Conservation (phyloP, 2,329 filamentous ascomycete genomes). For the Beauveria bassiana region DNA sequence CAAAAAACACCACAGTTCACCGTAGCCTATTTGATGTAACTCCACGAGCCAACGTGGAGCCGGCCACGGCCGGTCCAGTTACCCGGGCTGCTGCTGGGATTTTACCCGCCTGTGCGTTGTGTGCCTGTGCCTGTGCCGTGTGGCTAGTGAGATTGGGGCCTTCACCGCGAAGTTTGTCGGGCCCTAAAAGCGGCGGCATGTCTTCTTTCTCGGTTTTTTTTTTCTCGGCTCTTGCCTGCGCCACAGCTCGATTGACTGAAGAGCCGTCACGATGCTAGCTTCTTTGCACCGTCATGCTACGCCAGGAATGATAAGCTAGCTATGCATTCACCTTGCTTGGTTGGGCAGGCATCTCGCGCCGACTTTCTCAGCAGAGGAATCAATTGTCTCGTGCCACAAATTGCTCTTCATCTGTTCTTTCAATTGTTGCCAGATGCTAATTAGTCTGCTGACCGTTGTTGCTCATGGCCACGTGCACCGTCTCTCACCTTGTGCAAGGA, state of each 20-base stretch:
- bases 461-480: not conserved
- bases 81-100: not conserved
- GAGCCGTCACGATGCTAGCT: not conserved
- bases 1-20: not conserved
- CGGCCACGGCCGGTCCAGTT: not conserved
- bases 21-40: not conserved
- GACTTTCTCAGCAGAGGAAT: not conserved
- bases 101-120: too few relatives aligned
- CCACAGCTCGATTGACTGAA: not conserved
- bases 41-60: not conserved
- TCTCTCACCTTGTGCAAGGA: not conserved
- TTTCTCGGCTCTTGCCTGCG: not conserved
- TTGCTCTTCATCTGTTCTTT: too few relatives aligned
- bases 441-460: not conserved
- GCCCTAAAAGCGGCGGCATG: slow-evolving; percentile 1
- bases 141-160: not conserved
- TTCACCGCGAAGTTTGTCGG: not conserved
- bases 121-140: not conserved
- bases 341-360: not conserved
- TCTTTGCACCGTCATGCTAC: not conserved
- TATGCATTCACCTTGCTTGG: too few relatives aligned
- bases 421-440: not conserved
- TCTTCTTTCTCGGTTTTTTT: not conserved
- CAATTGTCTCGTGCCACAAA: not conserved
- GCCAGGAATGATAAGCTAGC: not conserved